phyloP scores from a whole-genome alignment of 306 rosid species.

The Begonia fuchsioides region DNA sequence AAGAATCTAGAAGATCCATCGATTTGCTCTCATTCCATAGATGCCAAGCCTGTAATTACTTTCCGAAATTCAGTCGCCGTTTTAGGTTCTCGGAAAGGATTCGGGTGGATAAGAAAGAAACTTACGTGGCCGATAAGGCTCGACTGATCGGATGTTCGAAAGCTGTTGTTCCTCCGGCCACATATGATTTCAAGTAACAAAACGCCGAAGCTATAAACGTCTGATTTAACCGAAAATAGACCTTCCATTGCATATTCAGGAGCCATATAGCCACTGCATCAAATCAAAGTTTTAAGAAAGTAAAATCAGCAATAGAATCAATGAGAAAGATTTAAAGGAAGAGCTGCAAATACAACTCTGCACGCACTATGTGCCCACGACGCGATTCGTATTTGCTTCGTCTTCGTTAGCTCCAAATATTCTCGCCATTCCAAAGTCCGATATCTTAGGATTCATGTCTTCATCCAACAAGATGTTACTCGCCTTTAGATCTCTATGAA shows the following conservation, averaged over 20 bases:
- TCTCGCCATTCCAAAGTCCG: conserved; percentile 87
- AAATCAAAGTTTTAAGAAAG: not conserved
- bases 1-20: conserved; percentile 52
- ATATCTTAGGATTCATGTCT: conserved; percentile 81
- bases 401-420: conserved; percentile 74
- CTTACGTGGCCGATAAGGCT: conserved; percentile 75
- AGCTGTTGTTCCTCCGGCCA: conserved; percentile 65
- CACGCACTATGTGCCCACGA: conserved; percentile 88
- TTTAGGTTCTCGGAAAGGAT: not conserved
- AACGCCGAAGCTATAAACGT: conserved; percentile 86
- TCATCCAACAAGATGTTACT: conserved; percentile 69
- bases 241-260: conserved; percentile 98
- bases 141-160: conserved; percentile 37
- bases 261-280: conserved; percentile 70
- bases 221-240: conserved; percentile 70
- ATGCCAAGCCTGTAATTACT: conserved; percentile 58
- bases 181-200: conserved; percentile 59
- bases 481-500: conserved; percentile 76
- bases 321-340: not conserved
- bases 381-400: conserved; percentile 60
- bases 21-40: conserved; percentile 53
- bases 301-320: conserved; percentile 7
- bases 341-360: not conserved
- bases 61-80: not conserved
- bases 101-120: not conserved